Conservation (phyloP, 495 filamentous ascomycete species). For the Podospora comata region DNA sequence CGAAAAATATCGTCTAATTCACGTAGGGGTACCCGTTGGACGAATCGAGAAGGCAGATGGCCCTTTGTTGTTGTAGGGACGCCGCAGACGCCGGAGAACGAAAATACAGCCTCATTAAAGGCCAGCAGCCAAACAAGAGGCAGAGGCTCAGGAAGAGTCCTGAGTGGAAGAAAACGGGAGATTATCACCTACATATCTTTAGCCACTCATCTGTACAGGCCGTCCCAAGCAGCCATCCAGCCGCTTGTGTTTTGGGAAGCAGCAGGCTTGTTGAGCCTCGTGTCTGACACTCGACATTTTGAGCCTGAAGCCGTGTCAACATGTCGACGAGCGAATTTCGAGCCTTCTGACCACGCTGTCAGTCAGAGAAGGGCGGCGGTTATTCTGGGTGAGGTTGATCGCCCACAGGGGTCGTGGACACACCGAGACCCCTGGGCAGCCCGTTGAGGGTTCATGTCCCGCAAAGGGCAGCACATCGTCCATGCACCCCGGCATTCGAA, state of each 20-base stretch:
- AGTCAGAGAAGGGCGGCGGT: slow-evolving; percentile 36
- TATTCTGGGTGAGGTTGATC: slow-evolving; percentile 50
- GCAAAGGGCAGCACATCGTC: not conserved
- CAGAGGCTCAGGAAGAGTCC: slow-evolving; percentile 14
- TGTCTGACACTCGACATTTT: slow-evolving; percentile 5
- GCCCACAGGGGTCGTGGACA: slow-evolving; percentile 34
- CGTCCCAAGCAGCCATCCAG: slow-evolving; percentile 2
- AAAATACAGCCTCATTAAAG: slow-evolving; percentile 24
- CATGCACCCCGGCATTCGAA: slow-evolving; percentile 8
- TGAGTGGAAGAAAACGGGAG: slow-evolving; percentile 28
- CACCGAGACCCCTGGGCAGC: slow-evolving; percentile 22
- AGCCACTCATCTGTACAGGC: slow-evolving; percentile 11
- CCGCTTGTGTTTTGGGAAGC: not conserved
- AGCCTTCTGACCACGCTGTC: slow-evolving; percentile 9
- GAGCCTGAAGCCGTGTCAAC: slow-evolving; percentile 25
- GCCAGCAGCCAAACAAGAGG: slow-evolving; percentile 18
- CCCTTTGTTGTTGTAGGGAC: slow-evolving; percentile 18
- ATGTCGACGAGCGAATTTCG: slow-evolving; percentile 8
- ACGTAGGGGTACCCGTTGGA: slow-evolving; percentile 23
- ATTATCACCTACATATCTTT: slow-evolving; percentile 30
- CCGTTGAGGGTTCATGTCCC: not conserved
- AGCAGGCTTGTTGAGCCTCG: slow-evolving; percentile 5
- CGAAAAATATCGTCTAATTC: slow-evolving; percentile 34
- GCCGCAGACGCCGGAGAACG: slow-evolving; percentile 15
- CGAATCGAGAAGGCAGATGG: slow-evolving; percentile 29